A percentile compares a stretch with the other conserved stretches of the same genome.
These are phyloP conservation scores for Cryomyces antarcticus DNA, from an alignment of 495 filamentous ascomycete species.

Conservation along the genomic window DNA sequence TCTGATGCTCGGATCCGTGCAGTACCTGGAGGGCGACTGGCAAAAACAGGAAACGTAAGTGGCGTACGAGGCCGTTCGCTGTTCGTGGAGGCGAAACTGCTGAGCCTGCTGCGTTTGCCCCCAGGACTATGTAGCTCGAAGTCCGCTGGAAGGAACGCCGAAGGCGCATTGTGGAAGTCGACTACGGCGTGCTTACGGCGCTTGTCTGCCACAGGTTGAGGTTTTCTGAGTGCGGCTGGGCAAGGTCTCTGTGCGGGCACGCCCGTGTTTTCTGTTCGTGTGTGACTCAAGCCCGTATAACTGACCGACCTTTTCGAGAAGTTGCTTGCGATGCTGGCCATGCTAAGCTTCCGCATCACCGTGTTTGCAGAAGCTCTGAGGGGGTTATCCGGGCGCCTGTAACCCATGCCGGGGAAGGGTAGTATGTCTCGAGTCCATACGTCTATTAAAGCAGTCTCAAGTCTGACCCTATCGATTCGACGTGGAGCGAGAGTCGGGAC, in stretches of 20 bases:
- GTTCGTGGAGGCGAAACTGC: too few species aligned
- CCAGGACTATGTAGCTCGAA: slow-evolving; percentile 11
- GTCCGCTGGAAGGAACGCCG: slow-evolving; percentile 20
- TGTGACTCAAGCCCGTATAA: slow-evolving; percentile 21
- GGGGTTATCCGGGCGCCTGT: slow-evolving; percentile 39
- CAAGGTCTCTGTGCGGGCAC: not conserved
- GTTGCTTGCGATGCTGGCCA: slow-evolving; percentile 42
- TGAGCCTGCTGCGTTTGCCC: too few species aligned
- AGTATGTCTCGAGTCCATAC: slow-evolving; percentile 73
- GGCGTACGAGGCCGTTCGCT: too few species aligned
- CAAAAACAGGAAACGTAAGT: too few species aligned
- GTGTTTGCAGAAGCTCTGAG: slow-evolving; percentile 52
- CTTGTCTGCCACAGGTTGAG: slow-evolving; percentile 4
- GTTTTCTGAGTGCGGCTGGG: slow-evolving; percentile 1
- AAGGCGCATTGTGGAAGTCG: slow-evolving; percentile 16
- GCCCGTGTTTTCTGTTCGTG: slow-evolving; percentile 10
- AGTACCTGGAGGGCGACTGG: too few species aligned
- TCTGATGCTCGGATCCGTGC: too few species aligned
- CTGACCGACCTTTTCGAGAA: slow-evolving; percentile 41
- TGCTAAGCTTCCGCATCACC: slow-evolving; percentile 68
- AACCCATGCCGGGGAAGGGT: slow-evolving; percentile 69
- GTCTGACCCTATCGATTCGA: slow-evolving; percentile 51
- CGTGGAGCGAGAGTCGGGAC: slow-evolving; percentile 41
- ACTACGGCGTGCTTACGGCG: not conserved
- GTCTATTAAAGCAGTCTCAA: slow-evolving; percentile 55